Percentiles rank a stretch among this genome's conserved stretches.
phyloP scores from a whole-genome alignment of 305 asterid genomes.

The Fraxinus albicans region DNA sequence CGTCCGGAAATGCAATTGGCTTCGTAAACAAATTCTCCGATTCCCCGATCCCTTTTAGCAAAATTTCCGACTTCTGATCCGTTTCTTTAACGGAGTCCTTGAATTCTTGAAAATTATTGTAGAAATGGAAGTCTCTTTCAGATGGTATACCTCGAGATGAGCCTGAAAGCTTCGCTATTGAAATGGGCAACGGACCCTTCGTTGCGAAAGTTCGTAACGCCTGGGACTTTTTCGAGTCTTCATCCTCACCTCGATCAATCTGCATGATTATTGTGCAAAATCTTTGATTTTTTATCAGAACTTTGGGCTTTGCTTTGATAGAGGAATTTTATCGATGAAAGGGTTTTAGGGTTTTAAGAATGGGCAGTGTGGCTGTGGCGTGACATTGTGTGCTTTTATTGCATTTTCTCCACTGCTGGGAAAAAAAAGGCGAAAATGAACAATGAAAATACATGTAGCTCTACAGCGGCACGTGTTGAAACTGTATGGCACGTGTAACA shows the following conservation, averaged over 20 bases:
- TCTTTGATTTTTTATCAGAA: background rate
- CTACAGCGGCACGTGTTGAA: background rate
- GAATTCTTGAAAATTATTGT: constrained; percentile 77
- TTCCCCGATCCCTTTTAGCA: constrained; percentile 53
- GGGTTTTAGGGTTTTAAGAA: constrained; percentile 27
- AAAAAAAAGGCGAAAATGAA: background rate
- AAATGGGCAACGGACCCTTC: constrained; percentile 48
- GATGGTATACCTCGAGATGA: constrained; percentile 76
- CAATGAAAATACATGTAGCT: background rate
- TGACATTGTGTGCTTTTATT: background rate
- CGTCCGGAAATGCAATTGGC: constrained; percentile 51
- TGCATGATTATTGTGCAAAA: constrained; percentile 41
- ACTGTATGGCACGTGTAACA: background rate
- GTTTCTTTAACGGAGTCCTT: constrained; percentile 55
- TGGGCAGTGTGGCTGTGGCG: background rate
- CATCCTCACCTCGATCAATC: constrained; percentile 58
- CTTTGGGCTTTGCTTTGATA: background rate
- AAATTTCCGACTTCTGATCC: constrained; percentile 45
- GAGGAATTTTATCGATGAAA: background rate
- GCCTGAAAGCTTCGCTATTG: constrained; percentile 70
- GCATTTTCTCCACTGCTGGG: background rate
- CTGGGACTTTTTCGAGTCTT: constrained; percentile 33
- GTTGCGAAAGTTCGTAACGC: constrained; percentile 44
- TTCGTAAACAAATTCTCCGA: constrained; percentile 60
- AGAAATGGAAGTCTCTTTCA: constrained; percentile 81